A percentile compares a stretch with the other conserved stretches of the same genome.
Conservation (phyloP, 192 early-diverging fungal species). For the Pecoramyces ruminantium region DNA sequence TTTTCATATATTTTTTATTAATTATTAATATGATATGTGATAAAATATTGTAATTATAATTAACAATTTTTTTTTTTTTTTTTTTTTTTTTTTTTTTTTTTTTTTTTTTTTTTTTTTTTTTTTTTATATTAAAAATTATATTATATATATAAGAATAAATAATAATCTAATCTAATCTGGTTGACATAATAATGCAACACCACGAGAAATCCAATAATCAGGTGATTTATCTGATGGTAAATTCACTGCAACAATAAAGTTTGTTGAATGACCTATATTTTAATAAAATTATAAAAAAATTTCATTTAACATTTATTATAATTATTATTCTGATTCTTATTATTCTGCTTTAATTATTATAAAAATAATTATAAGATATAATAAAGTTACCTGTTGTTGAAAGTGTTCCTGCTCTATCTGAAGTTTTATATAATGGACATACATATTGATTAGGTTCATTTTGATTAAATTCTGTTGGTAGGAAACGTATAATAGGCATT, state of each 20-base stretch:
- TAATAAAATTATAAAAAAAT: background rate
- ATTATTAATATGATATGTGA: no score
- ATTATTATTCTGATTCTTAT: no score
- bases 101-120: no score
- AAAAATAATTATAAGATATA: background rate
- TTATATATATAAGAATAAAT: no score
- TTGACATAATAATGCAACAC: constrained; percentile 7
- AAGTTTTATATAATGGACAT: constrained; percentile 42
- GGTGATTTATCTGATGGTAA: constrained; percentile 28
- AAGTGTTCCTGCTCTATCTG: constrained; percentile 36
- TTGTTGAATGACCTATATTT: constrained; percentile 28
- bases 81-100: no score
- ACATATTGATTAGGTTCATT: constrained; percentile 15
- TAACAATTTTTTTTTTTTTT: no score
- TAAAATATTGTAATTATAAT: no score
- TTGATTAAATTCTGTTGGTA: constrained; percentile 22
- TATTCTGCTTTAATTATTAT: no score
- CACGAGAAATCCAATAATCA: constrained; percentile 44
- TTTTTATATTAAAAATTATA: no score
- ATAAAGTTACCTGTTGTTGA: constrained; percentile 21
- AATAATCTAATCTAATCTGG: background rate
- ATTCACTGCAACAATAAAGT: constrained; percentile 32
- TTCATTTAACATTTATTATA: no score
- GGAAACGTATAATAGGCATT: constrained; percentile 36
- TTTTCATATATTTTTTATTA: no score